Conservation (phyloP, 2,329 filamentous ascomycete genomes). For the Penicillium polonicum region DNA sequence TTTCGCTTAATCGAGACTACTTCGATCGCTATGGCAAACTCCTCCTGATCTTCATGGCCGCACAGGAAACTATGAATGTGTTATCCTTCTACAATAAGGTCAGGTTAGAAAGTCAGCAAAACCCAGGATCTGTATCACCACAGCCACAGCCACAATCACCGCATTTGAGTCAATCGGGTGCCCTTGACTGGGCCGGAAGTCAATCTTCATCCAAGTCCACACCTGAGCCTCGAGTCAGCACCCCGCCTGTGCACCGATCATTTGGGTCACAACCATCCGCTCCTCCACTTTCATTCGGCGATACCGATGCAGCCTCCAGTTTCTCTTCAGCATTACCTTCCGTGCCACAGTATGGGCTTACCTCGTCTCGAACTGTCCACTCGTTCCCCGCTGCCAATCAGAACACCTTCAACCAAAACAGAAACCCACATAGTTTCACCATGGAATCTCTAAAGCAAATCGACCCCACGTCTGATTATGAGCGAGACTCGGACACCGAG, state of each 20-base stretch:
- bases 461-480: conserved; percentile 35
- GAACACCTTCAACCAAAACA: conserved; percentile 6
- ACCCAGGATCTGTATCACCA: conserved; percentile 4
- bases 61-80: conserved; percentile 39
- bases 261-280: conserved; percentile 24
- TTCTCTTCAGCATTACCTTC: conserved; percentile 28
- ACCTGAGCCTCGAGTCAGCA: conserved; percentile 14
- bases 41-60: conserved; percentile 40
- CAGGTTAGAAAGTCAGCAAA: conserved; percentile 9
- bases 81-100: conserved; percentile 25
- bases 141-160: conserved; percentile 11
- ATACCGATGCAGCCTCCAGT: conserved; percentile 27
- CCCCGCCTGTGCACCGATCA: conserved; percentile 17
- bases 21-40: conserved; percentile 42
- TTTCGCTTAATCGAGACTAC: conserved; percentile 32
- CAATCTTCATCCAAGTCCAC: conserved; percentile 7
- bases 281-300: conserved; percentile 34
- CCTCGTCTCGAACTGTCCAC: conserved; percentile 22
- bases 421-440: conserved; percentile 34
- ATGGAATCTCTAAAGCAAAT: conserved; percentile 32
- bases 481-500: conserved; percentile 39
- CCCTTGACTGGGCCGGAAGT: conserved; percentile 8
- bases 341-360: conserved; percentile 24
- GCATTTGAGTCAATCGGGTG: conserved; percentile 4
- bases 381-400: conserved; percentile 10